Evolutionary conservation across 768 basidiomycete genomes (phyloP).

Genomic region (Tricholoma sp.): DNA sequence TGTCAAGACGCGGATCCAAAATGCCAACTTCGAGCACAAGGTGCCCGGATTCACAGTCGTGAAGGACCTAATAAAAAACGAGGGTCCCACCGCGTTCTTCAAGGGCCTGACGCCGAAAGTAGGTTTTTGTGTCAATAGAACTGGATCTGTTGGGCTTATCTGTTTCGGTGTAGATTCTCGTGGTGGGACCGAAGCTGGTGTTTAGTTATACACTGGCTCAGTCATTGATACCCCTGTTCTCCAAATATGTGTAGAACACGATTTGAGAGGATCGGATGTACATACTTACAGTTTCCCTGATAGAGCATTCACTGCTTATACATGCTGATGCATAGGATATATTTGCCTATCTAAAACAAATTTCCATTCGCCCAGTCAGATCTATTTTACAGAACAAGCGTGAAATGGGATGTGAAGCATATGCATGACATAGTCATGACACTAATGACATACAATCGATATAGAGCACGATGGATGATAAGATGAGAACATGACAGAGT

Average conservation of each 20-base stretch:
- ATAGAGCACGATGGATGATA: not conserved
- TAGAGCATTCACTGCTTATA: not conserved
- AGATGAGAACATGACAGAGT: not conserved
- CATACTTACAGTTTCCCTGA: not conserved
- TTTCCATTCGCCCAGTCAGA: not conserved
- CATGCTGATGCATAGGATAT: not conserved
- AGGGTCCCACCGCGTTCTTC: conserved; percentile 83
- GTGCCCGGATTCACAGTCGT: conserved; percentile 77
- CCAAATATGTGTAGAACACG: conserved; percentile 62
- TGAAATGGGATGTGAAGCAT: too few relatives aligned
- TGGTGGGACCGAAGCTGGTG: conserved; percentile 96
- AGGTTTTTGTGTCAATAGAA: too few relatives aligned
- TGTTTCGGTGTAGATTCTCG: conserved; percentile 59
- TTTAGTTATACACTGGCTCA: conserved; percentile 98
- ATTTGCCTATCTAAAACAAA: not conserved
- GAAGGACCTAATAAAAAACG: conserved; percentile 80
- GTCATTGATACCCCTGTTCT: conserved; percentile 88
- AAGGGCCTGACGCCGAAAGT: conserved; percentile 98
- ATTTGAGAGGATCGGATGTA: not conserved
- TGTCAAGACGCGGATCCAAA: conserved; percentile 97
- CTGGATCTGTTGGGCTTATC: too few relatives aligned
- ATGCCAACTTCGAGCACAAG: conserved; percentile 92
- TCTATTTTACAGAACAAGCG: too few relatives aligned
- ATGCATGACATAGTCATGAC: not conserved
- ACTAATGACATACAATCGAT: not conserved